Evolutionary conservation across 2,329 filamentous ascomycete species (phyloP).

Genomic region (Trichoderma sp.): DNA sequence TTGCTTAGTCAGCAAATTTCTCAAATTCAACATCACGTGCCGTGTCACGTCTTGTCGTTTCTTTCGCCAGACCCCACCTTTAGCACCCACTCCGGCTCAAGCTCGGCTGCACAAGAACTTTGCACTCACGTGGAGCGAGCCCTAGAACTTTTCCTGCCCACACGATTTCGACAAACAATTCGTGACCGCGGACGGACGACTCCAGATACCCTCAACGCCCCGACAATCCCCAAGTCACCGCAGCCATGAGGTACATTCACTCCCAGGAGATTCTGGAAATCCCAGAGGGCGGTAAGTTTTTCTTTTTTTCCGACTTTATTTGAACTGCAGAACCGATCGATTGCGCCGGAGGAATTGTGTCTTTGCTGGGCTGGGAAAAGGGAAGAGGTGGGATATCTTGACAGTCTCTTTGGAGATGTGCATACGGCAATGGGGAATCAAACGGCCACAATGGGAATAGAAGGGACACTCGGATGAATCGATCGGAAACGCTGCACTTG

Average conservation of each 20-base stretch:
- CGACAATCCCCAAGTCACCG: conserved; percentile 50
- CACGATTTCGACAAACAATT: conserved; percentile 45
- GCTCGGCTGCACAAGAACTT: conserved; percentile 29
- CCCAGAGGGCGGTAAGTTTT: conserved; percentile 89
- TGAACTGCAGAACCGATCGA: conserved; percentile 11
- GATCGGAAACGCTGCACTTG: neutral
- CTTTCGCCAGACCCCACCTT: neutral
- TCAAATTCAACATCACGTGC: conserved; percentile 19
- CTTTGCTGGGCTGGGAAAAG: neutral
- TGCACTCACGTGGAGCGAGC: conserved; percentile 45
- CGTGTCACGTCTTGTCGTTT: conserved; percentile 19
- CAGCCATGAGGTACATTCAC: conserved; percentile 99
- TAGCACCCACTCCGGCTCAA: conserved; percentile 30
- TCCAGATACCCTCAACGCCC: conserved; percentile 44
- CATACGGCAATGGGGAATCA: neutral
- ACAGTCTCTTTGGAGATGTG: neutral
- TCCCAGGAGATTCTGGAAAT: conserved; percentile 93
- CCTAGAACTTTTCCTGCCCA: conserved; percentile 51
- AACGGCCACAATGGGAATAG: neutral
- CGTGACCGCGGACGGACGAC: conserved; percentile 41
- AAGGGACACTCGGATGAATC: neutral
- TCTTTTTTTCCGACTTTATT: neutral
- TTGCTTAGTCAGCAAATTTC: neutral
- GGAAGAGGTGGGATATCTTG: neutral
- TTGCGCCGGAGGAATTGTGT: conserved; percentile 7